phyloP scores from a whole-genome alignment of 176 grass and related monocot genomes.

The Aegilops longissima region DNA sequence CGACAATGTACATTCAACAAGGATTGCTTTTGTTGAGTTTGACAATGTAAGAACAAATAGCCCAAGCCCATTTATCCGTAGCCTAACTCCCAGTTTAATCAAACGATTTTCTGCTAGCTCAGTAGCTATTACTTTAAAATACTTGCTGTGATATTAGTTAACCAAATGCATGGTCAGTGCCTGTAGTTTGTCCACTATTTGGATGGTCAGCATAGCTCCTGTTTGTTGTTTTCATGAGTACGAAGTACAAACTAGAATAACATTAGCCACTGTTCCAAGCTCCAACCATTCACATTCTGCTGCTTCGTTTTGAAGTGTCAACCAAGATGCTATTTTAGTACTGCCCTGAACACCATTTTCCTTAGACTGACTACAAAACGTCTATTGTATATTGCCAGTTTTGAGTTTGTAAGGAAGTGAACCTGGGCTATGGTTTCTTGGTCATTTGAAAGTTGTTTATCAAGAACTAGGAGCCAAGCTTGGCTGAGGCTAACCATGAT shows the following conservation, averaged over 20 bases:
- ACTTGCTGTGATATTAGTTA: neutral
- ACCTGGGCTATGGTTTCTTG: neutral
- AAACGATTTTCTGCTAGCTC: neutral
- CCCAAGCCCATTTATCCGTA: neutral
- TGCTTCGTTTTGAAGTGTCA: neutral
- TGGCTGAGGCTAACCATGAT: neutral
- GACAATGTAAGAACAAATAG: slow-evolving; percentile 56
- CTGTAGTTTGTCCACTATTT: slow-evolving; percentile 3
- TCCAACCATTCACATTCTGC: neutral
- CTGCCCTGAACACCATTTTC: neutral
- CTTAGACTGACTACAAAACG: neutral
- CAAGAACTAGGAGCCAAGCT: neutral
- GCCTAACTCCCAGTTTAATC: neutral
- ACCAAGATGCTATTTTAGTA: neutral
- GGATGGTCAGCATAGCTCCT: neutral
- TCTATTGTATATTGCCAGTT: neutral
- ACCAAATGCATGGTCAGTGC: neutral
- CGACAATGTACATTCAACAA: slow-evolving; percentile 85
- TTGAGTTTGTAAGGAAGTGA: slow-evolving; percentile 1
- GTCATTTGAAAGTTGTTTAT: neutral
- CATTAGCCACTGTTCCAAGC: neutral
- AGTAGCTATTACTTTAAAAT: slow-evolving; percentile 6
- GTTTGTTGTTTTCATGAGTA: neutral
- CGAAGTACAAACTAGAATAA: neutral
- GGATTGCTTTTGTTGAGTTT: slow-evolving; percentile 96